Percentiles rank a stretch among this genome's conserved stretches.
Conservation (phyloP, 306 rosid species). For the Hippophae rhamnoides region DNA sequence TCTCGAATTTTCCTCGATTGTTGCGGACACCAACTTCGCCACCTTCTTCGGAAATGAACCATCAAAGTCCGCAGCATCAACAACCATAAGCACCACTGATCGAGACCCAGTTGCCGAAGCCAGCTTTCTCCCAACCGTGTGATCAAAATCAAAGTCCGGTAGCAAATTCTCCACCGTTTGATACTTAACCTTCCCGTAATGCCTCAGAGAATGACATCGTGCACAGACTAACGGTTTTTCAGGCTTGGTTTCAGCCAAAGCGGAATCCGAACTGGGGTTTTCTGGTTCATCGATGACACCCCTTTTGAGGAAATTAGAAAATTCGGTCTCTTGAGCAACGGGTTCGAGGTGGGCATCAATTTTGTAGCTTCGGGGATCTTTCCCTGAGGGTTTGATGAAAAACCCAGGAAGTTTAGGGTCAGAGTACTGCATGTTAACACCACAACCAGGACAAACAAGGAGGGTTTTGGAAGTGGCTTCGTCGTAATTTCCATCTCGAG, state of each 20-base stretch:
- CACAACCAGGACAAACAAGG: constrained; percentile 79
- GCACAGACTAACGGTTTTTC: constrained; percentile 74
- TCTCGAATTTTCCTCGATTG: constrained; percentile 54
- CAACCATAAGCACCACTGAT: constrained; percentile 75
- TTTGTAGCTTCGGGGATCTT: constrained; percentile 38
- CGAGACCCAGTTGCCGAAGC: constrained; percentile 47
- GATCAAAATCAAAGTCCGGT: constrained; percentile 83
- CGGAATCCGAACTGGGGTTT: constrained; percentile 14
- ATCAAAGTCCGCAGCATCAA: constrained; percentile 76
- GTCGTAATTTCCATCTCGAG: constrained; percentile 78
- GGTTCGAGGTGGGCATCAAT: constrained; percentile 45
- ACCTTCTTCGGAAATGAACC: constrained; percentile 82
- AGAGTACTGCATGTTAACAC: constrained; percentile 68
- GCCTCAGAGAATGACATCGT: constrained; percentile 84
- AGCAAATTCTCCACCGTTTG: constrained; percentile 69
- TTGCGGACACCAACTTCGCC: constrained; percentile 56
- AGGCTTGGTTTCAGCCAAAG: constrained; percentile 16
- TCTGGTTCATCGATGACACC: constrained; percentile 53
- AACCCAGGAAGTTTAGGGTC: constrained; percentile 75
- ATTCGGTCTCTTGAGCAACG: constrained; percentile 50
- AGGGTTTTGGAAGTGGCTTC: constrained; percentile 33
- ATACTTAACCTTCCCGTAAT: constrained; percentile 86
- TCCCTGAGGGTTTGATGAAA: constrained; percentile 61
- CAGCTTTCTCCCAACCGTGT: constrained; percentile 77
- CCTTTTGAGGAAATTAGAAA: constrained; percentile 55